Evolutionary conservation across 305 asterid species (phyloP).

Genomic region (Solanum hybrid): DNA sequence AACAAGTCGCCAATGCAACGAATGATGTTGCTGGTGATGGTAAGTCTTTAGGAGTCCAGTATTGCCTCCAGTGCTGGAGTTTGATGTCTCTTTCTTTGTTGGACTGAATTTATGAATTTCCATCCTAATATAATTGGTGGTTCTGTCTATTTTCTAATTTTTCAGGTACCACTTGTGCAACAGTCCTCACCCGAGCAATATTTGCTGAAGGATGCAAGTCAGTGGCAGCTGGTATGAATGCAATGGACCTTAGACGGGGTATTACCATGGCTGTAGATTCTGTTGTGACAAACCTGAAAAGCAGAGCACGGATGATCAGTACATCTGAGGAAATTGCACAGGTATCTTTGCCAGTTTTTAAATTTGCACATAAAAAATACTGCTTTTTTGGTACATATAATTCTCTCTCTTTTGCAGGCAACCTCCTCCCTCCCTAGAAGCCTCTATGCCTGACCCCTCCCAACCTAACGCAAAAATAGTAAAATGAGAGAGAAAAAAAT

Average conservation of each 20-base stretch:
- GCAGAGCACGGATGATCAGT: conserved; percentile 82
- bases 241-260: conserved; percentile 87
- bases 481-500: not conserved
- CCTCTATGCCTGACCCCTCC: not conserved
- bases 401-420: not conserved
- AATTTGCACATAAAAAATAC: not conserved
- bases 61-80: not conserved
- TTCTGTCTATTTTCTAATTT: not conserved
- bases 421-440: not conserved
- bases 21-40: conserved; percentile 83
- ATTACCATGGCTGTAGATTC: conserved; percentile 75
- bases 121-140: not conserved
- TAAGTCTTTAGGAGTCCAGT: conserved; percentile 14
- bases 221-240: conserved; percentile 83
- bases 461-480: not conserved
- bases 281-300: conserved; percentile 66
- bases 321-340: conserved; percentile 87
- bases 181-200: conserved; percentile 78
- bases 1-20: conserved; percentile 78
- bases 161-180: conserved; percentile 82
- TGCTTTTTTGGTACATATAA: not conserved
- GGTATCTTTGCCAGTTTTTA: conserved; percentile 27
- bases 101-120: not conserved
- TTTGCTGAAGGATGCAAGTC: conserved; percentile 80
- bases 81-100: not conserved